Base-by-base conservation (phyloP, 2,329 filamentous ascomycete genomes). In the Trichoderma sp. region DNA sequence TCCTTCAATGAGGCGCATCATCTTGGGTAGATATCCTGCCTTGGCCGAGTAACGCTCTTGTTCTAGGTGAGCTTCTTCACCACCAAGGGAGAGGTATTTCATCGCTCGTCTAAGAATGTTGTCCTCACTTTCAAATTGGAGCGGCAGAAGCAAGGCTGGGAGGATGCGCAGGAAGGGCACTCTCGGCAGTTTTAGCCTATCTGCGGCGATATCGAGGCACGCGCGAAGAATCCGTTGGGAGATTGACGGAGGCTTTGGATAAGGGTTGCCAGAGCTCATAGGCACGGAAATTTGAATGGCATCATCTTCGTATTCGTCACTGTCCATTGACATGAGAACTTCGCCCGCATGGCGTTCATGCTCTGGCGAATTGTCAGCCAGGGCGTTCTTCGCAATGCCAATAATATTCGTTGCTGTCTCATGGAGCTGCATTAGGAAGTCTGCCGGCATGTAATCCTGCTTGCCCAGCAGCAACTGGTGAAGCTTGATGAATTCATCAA, bases 391-490 rank as follows among this genome's bases (percentile, higher is more conserved):
- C 6, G 68, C 52, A 16, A 62, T 57, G 31, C 55, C 24, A 43
- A 69, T 67, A 29, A 69, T 67, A n/a, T 67, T 62, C 31, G 52
- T 60, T 37, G 68, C 68, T 49, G 68, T 67, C 52, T 29, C 40
- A n/a, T 69, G 66, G 49, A 67, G 53, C 61, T 69, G 58, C 27
- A 64, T 55, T 52, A 67, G 37, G 21, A 69, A 52, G 10, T 53
- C 68, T 29, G 60, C 37, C 29, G 68, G 59, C 35, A 69, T 27
- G 19, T 69, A 53, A 5, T 43, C 37, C 29, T 67, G 33, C 40
- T 67, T 62, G 24, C 40, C 57, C 16, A 43, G 24, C 5, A 52
- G 24, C 11, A 57, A 8, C 60, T 69, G 43, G 33, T 69, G 52
- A 31, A 69, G 53, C 40, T 57, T 49, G 52, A 60, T 59, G 13